phyloP scores from a whole-genome alignment of 352 stramenopile species.

The Blastocystis sp. region DNA sequence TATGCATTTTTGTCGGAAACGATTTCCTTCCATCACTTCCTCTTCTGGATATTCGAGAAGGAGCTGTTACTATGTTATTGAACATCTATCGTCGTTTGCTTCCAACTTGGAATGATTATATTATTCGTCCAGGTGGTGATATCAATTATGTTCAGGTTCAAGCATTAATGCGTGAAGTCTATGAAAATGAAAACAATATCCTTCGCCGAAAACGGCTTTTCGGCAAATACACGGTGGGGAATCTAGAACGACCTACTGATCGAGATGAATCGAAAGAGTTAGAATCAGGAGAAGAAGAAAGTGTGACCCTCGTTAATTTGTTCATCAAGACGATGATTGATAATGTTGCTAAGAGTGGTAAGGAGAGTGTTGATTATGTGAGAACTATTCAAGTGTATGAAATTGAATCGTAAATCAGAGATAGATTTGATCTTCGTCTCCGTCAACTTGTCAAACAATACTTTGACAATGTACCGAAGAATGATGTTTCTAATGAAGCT shows the following conservation, averaged over 20 bases:
- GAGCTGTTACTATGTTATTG: constrained; percentile 67
- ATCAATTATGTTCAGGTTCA: constrained; percentile 59
- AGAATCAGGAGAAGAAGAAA: constrained; percentile 26
- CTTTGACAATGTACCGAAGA: constrained; percentile 50
- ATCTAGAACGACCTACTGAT: not conserved
- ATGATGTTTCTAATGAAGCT: not conserved
- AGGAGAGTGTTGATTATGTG: constrained; percentile 3
- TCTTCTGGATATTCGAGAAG: constrained; percentile 81
- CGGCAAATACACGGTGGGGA: constrained; percentile 33
- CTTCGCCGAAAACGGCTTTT: constrained; percentile 45
- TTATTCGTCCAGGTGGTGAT: constrained; percentile 29
- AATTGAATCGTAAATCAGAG: not conserved
- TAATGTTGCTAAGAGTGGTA: constrained; percentile 10
- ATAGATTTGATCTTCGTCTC: constrained; percentile 55
- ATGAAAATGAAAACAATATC: constrained; percentile 38
- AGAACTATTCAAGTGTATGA: constrained; percentile 31
- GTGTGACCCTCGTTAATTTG: constrained; percentile 33
- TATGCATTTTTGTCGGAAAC: constrained; percentile 96
- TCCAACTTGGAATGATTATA: constrained; percentile 38
- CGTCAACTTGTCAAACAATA: constrained; percentile 44
- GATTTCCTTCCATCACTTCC: constrained; percentile 93
- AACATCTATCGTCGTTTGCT: constrained; percentile 65
- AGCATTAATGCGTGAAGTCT: constrained; percentile 38
- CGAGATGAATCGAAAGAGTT: not conserved
- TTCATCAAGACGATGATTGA: constrained; percentile 52